Evolutionary conservation across 2,329 filamentous ascomycete genomes (phyloP).

Genomic region (Colletotrichum tamarilloi): DNA sequence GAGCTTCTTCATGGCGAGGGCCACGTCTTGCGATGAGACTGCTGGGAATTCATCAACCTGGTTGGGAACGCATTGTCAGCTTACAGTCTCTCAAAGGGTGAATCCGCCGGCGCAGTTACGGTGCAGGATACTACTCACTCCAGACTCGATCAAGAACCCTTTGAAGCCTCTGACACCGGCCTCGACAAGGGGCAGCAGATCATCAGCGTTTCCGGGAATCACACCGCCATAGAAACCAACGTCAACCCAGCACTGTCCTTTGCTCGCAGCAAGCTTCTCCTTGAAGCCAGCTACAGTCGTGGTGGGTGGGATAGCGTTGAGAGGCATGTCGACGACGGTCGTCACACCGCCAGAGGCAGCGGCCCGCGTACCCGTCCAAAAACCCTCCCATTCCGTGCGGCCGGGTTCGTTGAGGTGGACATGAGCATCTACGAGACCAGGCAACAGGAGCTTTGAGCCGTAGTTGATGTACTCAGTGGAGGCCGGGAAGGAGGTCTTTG

Average conservation of each 20-base stretch:
- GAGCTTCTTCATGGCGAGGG: constrained; percentile 82
- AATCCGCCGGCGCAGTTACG: not conserved
- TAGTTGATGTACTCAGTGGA: constrained; percentile 84
- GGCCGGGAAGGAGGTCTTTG: constrained; percentile 77
- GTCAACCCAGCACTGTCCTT: constrained; percentile 95
- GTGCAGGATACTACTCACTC: constrained; percentile 66
- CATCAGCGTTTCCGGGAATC: constrained; percentile 85
- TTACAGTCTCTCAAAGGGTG: not conserved
- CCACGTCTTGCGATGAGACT: constrained; percentile 83
- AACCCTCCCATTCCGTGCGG: constrained; percentile 97
- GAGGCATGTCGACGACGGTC: constrained; percentile 96
- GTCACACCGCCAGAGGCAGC: constrained; percentile 97
- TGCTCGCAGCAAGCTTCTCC: constrained; percentile 86
- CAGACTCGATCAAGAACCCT: constrained; percentile 96
- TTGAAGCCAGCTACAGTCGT: constrained; percentile 86
- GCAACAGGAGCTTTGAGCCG: constrained; percentile 85
- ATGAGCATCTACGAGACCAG: constrained; percentile 94
- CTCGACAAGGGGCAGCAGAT: constrained; percentile 83
- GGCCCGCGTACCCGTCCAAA: constrained; percentile 92
- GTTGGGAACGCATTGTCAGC: constrained; percentile 34
- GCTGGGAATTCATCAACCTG: constrained; percentile 96
- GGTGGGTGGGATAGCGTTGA: constrained; percentile 96
- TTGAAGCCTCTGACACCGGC: constrained; percentile 96
- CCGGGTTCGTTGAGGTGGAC: constrained; percentile 98
- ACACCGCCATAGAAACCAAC: constrained; percentile 98